Evolutionary conservation across 2,329 filamentous ascomycete genomes (phyloP).

Genomic region (Metarhizium guizhouense): DNA sequence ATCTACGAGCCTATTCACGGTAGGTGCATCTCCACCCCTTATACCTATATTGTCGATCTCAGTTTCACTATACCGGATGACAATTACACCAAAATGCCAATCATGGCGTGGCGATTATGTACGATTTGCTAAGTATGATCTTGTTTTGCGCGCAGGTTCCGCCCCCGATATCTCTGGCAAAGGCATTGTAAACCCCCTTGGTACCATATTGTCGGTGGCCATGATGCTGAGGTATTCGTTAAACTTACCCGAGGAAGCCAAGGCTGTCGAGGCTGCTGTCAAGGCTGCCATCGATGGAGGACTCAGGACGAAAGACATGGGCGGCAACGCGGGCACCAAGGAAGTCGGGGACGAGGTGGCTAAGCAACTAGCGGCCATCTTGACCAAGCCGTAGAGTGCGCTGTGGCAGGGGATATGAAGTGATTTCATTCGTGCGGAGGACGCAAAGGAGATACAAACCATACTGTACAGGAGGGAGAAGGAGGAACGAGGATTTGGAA

Average conservation of each 20-base stretch:
- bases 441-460: neutral
- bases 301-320: conserved; percentile 77
- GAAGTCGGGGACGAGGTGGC: conserved; percentile 74
- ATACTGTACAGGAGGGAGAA: too few relatives aligned
- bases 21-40: conserved; percentile 26
- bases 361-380: conserved; percentile 57
- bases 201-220: conserved; percentile 81
- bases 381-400: conserved; percentile 32
- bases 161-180: conserved; percentile 90
- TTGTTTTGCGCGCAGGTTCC: conserved; percentile 45
- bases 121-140: neutral
- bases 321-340: conserved; percentile 60
- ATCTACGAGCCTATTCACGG: conserved; percentile 98
- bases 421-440: neutral
- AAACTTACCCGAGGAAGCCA: conserved; percentile 65
- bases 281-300: conserved; percentile 70
- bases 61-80: neutral
- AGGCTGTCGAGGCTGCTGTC: conserved; percentile 74
- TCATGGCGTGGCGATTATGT: neutral
- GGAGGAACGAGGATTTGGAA: neutral
- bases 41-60: neutral
- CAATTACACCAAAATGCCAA: neutral
- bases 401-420: neutral
- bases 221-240: conserved; percentile 97
- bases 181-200: conserved; percentile 76